Percentiles rank a stretch among this genome's conserved stretches.
Evolutionary conservation across 345 rosid species (phyloP).

Genomic region (Corymbia maculata): DNA sequence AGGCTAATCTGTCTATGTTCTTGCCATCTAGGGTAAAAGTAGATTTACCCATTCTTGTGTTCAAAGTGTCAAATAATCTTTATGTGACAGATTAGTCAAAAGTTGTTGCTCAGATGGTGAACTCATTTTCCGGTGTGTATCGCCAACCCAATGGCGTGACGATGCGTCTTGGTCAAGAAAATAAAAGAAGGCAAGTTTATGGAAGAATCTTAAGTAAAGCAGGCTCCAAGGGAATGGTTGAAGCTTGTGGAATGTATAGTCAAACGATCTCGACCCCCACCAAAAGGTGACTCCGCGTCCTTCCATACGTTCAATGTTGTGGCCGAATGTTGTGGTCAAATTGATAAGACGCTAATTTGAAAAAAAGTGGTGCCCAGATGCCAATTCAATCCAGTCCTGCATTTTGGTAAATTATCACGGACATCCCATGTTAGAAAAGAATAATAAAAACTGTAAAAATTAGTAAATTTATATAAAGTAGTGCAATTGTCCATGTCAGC

Average conservation of each 20-base stretch:
- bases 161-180: neutral
- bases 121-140: neutral
- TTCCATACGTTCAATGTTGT: neutral
- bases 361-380: fast-evolving
- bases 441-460: too few species aligned
- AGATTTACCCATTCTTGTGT: neutral
- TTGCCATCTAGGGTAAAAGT: neutral
- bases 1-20: neutral
- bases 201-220: neutral
- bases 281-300: neutral
- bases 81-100: neutral
- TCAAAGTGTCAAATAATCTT: neutral
- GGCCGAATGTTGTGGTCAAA: neutral
- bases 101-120: too few species aligned
- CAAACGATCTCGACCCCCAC: neutral
- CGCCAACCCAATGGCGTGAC: neutral
- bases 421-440: fast-evolving
- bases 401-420: fast-evolving
- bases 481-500: fast-evolving
- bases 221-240: neutral
- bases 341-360: neutral
- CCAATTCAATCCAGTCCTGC: fast-evolving
- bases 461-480: too few species aligned
- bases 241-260: neutral
- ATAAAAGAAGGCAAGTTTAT: neutral